Evolutionary conservation across 768 basidiomycete species (phyloP), one percentile per base, ranked within the genome.

Genomic region (Pleurotus eryngii): DNA sequence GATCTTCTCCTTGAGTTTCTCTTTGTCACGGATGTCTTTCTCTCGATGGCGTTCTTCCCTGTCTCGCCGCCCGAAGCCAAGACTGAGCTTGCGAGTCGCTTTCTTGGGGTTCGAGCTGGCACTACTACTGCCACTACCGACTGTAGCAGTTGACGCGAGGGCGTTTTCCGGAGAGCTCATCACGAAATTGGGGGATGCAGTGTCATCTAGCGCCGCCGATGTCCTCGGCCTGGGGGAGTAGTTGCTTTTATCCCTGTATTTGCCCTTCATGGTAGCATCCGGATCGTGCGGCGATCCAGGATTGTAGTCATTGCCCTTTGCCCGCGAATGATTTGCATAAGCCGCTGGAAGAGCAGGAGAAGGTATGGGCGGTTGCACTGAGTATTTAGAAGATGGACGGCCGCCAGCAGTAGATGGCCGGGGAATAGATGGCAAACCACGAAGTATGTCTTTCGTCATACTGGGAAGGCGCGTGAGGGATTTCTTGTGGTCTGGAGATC

Each of bases 1-100:
- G n/a, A 14, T 20, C 24, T 15, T 48, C 17, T 48, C 46, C 46
- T 48, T 17, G 46, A 39, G 62, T 49, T 59, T 66, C 60, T 63
- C 45, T 48, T 57, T 53, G 35, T 74, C 74, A 59, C 69, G 22
- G 14, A 22, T 72, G 20, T 76, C 76, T 61, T 72, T 77, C 20
- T 76, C 73, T 65, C 76, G 77, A 35, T 74, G 67, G 67, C 72
- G 74, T 6, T 54, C 51, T 17, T 54, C 51, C 39, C 22, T 54
- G 55, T 85, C 81, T 63, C 73, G 77, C 70, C 71, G 80, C 68
- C 77, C 79, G 73, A 76, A 81, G 65, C 77, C 77, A 60, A 89
- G 81, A 67, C 89, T 91, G 70, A 91, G 69, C 72, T 91, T 90
- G 56, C 87, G 76, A 64, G 74, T 78, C 58, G 82, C 74, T 42